Base-by-base conservation (phyloP, 2,329 filamentous ascomycete species). In the Cladosporium austrohemisphaericum region DNA sequence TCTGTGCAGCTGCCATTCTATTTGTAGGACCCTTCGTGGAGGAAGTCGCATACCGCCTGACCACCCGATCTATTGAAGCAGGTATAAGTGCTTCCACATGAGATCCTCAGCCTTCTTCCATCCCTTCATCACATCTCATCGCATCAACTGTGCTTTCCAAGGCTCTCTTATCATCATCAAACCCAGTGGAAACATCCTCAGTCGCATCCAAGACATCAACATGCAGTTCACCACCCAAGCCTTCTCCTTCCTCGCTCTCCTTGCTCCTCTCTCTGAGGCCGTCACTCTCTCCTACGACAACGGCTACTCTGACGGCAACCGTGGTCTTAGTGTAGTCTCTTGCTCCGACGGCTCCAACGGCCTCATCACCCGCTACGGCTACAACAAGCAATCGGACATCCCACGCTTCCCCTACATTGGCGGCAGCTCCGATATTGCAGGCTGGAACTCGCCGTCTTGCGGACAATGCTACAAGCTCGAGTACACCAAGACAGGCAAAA, bases 321-420 rank as follows among this genome's bases (percentile, higher is more conserved):
- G 81, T 51, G 73, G 78, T 36, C 65, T 91, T 48, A 73, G 68
- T 26, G 65, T 62, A 4, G 76, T 89, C 36, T 65, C 82, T 53
- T 89, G 85, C 77, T 85, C 80, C 25, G 80, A 88, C 62, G 85
- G 85, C 48, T 38, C 54, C 53, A 84, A 87, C 68, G 85, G 85
- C 51, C 75, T 88, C 54, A 79, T 79, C 55, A 81, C 77, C 59
- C 76, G 73, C 60, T 80, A 79, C 69, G 74, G 74, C 58, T 86
- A 41, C 45, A 46, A 44, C n/a, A 58, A 69, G 4, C 73, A 76
- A 51, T 71, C 68, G 47, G 57, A 62, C 7, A 59, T 78, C 25
- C 70, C 74, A 9, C 60, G 57, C 18, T 77, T 75, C 66, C 74
- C 76, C 23, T 61, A 68, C 55, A 71, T 79, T 47, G 76, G 76